Evolutionary conservation across 495 filamentous ascomycete species (phyloP).

Genomic region (Jackrogersella minutella): DNA sequence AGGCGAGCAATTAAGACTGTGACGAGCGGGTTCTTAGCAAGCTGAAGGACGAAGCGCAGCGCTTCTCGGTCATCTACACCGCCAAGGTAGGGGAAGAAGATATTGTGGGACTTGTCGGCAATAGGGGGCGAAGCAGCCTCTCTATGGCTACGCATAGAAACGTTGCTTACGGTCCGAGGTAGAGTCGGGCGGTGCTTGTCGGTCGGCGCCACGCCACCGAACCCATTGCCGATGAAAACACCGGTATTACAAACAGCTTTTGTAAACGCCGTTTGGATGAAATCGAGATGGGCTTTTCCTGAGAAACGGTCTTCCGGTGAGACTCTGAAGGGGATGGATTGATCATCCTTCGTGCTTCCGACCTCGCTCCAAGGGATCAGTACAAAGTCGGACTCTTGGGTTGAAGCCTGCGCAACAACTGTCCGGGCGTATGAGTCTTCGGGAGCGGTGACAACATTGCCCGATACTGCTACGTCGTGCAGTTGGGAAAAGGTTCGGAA

Average conservation of each 20-base stretch:
- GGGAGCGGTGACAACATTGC: conserved; percentile 78
- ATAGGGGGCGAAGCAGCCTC: conserved; percentile 58
- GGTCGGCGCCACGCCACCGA: conserved; percentile 60
- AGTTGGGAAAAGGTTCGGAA: conserved; percentile 89
- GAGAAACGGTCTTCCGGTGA: conserved; percentile 58
- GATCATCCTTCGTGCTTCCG: conserved; percentile 73
- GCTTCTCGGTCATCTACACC: conserved; percentile 85
- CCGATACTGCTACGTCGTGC: conserved; percentile 83
- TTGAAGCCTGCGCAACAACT: conserved; percentile 70
- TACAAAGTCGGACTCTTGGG: conserved; percentile 77
- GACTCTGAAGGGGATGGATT: conserved; percentile 51
- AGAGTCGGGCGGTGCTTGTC: conserved; percentile 49
- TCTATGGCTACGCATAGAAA: conserved; percentile 65
- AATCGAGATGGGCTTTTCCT: conserved; percentile 65
- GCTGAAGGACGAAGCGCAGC: conserved; percentile 79
- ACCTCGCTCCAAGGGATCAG: conserved; percentile 91
- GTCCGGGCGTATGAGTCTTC: conserved; percentile 81
- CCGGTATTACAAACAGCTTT: conserved; percentile 72
- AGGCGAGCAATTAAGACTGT: conserved; percentile 74
- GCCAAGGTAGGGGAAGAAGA: conserved; percentile 89
- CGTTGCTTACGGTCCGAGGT: conserved; percentile 59
- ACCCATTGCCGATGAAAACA: conserved; percentile 82
- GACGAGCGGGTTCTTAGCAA: conserved; percentile 78
- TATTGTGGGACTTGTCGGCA: conserved; percentile 76
- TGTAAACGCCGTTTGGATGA: conserved; percentile 70